Evolutionary conservation across 305 asterid species (phyloP), one percentile per base, ranked within the genome.

Genomic region (Fraxinus baroniana): DNA sequence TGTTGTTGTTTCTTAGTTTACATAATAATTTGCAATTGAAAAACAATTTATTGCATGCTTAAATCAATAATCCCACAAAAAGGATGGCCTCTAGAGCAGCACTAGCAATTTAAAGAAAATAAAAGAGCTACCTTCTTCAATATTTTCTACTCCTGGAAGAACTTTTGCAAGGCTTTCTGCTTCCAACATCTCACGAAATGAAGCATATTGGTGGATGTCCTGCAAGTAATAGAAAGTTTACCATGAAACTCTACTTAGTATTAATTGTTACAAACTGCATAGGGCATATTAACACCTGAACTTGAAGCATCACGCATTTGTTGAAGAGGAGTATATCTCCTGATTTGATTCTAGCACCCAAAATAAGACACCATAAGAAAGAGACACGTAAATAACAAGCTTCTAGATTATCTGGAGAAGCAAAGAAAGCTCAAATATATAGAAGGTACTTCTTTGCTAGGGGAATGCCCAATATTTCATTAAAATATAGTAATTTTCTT

Each of bases 151-250:
- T 84, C 96, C 98, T 26, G 98, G 99, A 86, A 95, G 97, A 70
- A 95, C 92, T 70, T 86, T 88, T 44, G 85, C 84, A 30, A 91
- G 92, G 86, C 88, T 81, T 86, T 93, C 98, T 72, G 85, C 81
- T 88, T 90, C 91, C 83, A 95, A 82, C 98, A 95, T 94, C 82
- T 95, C 97, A 72, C 7, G 86, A 80, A 95, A 95, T 81, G 97
- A 91, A 82, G 91, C 89, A 89, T 93, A 94, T 20, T 83, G 84
- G 52, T 79, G 90, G 83, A 91, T 86, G 79, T 89, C 94, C 99
- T 95, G 91, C 74, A 88, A 85, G 79, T 35, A 60, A 60, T 36
- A 79, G 55, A 26, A 82, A 32, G 49, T 32, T 84, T 70, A 87
- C 78, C 52, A 39, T 75, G 41, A 41, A 22, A 79, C 26, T 78